Base-by-base conservation (phyloP, 2,329 filamentous ascomycete species). In the Nothomitra cinnamomea region DNA sequence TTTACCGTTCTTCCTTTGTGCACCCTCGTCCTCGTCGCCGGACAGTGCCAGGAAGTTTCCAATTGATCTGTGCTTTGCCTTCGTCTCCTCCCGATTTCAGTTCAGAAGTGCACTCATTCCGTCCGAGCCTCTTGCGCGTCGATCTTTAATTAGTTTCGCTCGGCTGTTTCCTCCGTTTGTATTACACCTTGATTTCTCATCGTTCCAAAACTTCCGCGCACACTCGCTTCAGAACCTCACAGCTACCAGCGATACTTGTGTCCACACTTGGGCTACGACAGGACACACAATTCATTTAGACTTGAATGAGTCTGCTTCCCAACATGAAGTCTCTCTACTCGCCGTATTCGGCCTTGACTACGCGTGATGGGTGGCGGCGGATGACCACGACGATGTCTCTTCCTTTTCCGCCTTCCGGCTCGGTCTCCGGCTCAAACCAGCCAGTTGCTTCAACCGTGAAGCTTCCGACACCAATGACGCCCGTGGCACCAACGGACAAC, bases 401-500 rank as follows among this genome's bases (percentile, higher is more conserved):
- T 35, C 45, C 45, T 19, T 49, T 49, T 17, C 45, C 45, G 45
- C 45, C 45, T 35, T 49, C 45, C 5, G 45, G 45, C 6, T 49
- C 45, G 13, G 19, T 49, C 8, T 28, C 24, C 2, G 45, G 45
- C 12, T 7, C 45, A 17, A 49, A 32, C 32, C 45, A 24, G 25
- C 17, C 45, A 35, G 24, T 49, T 5, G 1, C 45, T 5, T 32
- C 45, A 32, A 24, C 45, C 5, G 45, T 49, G 10, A 49, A 49
- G 45, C 45, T 49, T 17, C 65, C 66, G 35, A 72, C 77, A 55
- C 73, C 79, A 58, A 72, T 80, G 64, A 75, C 81, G 61, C 81
- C 84, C 59, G 79, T 83, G 55, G 81, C 83, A 59, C 74, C 82
- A 58, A 77, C 83, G 64, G 85, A 90, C 66, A 75, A 89, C 66